Base-by-base conservation (phyloP, 306 rosid genomes). In the Cucumis melo region DNA sequence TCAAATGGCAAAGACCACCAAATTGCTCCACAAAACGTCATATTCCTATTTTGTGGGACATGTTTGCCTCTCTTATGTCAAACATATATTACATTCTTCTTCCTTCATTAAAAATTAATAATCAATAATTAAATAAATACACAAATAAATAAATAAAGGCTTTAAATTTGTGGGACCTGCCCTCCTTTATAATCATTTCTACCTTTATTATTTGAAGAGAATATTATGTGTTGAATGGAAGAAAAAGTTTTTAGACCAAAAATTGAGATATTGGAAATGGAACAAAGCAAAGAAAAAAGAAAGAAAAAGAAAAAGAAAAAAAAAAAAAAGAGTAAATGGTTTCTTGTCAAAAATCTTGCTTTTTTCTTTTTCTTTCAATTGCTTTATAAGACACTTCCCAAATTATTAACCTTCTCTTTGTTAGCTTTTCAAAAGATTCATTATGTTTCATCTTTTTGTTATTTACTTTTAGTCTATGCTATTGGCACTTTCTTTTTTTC, bases 291-390 rank as follows among this genome's bases (percentile, higher is more conserved):
- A 27, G 2, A 27, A 27, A 27, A 27, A 27, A 27, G 2, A 27
- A 27, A 27, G 2, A 27, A 27, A 27, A 27, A 27, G 29, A 27
- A 27, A 27, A 27, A 27, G 29, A 27, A 27, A 27, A 27, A 27
- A 27, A 27, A 27, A 27, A 27, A 27, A 27, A 27, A 27, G 29
- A 27, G 92, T 84, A 85, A 92, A 92, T 89, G 93, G 95, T 81
- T 85, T 90, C 95, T 85, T 91, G 87, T 90, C 88, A 89, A 89
- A 91, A 89, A 89, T 93, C 92, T 88, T 48, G 29, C 29, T 27
- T 27, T 27, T 27, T 27, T 27, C 29, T 27, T 27, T 27, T 81
- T 85, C 92, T 88, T 92, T 86, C 88, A 88, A 39, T 88, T 80
- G 88, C 91, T 90, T 78, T 90, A 91, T 88, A 84, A 91, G 90